Conservation (phyloP, 2,329 filamentous ascomycete genomes). For the Parafenestella ontariensis region DNA sequence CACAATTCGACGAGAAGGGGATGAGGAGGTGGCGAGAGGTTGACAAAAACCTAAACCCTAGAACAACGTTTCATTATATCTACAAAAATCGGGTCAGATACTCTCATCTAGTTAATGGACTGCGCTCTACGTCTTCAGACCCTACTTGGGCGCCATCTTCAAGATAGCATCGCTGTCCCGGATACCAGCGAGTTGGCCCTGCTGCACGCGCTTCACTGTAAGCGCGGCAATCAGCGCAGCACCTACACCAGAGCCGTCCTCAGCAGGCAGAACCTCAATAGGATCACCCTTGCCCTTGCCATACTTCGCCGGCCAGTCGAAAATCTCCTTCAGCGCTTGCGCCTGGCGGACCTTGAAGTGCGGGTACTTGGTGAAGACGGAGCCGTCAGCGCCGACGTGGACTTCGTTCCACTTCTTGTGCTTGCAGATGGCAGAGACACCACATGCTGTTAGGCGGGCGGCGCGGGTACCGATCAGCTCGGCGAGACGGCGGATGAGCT, state of each 20-base stretch:
- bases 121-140: not conserved
- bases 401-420: slow-evolving; percentile 90
- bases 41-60: too few relatives aligned
- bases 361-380: slow-evolving; percentile 99
- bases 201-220: slow-evolving; percentile 68
- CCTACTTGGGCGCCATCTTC: slow-evolving; percentile 30
- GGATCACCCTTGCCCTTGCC: slow-evolving; percentile 71
- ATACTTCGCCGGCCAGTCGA: slow-evolving; percentile 87
- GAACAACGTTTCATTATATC: not conserved
- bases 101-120: too few relatives aligned
- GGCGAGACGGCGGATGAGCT: slow-evolving; percentile 85
- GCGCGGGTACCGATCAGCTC: slow-evolving; percentile 95
- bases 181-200: slow-evolving; percentile 66
- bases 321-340: slow-evolving; percentile 87
- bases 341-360: slow-evolving; percentile 96
- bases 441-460: slow-evolving; percentile 90
- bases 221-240: slow-evolving; percentile 88
- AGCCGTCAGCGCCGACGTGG: slow-evolving; percentile 96
- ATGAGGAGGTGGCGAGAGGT: too few relatives aligned
- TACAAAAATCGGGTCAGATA: not conserved
- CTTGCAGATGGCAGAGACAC: slow-evolving; percentile 93
- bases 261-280: slow-evolving; percentile 84
- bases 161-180: slow-evolving; percentile 58
- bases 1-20: too few relatives aligned
- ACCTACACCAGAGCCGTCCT: slow-evolving; percentile 97